Evolutionary conservation across 495 filamentous ascomycete species (phyloP).

Genomic region (Penicillium tannophilum): DNA sequence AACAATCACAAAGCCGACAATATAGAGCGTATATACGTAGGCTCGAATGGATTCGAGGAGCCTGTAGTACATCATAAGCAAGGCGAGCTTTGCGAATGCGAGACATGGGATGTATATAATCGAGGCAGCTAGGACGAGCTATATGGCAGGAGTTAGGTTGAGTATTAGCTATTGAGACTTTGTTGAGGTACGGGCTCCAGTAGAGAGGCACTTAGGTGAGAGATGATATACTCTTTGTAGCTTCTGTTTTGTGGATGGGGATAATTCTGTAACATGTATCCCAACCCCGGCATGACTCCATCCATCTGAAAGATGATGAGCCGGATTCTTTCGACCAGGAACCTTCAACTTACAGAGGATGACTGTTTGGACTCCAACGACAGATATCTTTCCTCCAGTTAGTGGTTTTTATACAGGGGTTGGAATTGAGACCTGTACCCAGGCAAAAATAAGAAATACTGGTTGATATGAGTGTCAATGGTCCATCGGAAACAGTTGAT

Average conservation of each 20-base stretch:
- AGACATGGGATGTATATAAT: conserved; percentile 35
- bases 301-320: background rate
- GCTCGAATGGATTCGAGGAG: background rate
- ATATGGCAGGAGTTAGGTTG: background rate
- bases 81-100: conserved; percentile 33
- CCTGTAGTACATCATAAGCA: conserved; percentile 33
- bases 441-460: background rate
- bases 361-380: background rate
- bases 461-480: background rate
- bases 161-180: no score
- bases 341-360: background rate
- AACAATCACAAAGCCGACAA: background rate
- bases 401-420: no score
- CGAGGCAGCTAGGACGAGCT: conserved; percentile 27
- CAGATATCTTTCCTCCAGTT: background rate
- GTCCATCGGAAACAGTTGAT: background rate
- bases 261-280: background rate
- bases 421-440: background rate
- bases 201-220: no score
- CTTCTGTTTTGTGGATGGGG: background rate
- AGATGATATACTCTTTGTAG: background rate
- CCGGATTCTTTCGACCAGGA: background rate
- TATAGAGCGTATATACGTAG: background rate
- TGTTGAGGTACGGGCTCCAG: no score
- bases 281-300: background rate